Conservation (phyloP, 768 basidiomycete genomes). For the Lentinula lateritia region DNA sequence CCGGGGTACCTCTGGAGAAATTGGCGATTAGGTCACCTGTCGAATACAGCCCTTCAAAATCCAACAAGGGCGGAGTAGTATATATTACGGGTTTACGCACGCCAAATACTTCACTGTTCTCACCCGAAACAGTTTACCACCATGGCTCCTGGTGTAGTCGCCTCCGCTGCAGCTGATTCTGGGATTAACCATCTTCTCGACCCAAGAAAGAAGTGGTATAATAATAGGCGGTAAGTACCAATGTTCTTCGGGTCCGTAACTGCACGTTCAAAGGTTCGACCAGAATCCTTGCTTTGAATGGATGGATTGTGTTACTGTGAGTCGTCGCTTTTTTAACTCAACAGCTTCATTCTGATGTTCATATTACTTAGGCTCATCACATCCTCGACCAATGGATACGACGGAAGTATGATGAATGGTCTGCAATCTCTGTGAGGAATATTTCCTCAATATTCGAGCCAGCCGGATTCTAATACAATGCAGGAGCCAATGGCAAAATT, state of each 20-base stretch:
- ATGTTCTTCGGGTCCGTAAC: background rate
- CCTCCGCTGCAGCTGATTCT: slow-evolving; percentile 22
- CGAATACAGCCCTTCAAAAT: background rate
- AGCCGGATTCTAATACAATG: background rate
- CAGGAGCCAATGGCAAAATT: slow-evolving; percentile 47
- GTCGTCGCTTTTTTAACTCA: slow-evolving; percentile 14
- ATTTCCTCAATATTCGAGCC: background rate
- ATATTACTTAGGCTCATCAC: slow-evolving; percentile 52
- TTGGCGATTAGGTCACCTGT: slow-evolving; percentile 26
- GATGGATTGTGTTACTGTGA: slow-evolving; percentile 65
- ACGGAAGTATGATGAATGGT: slow-evolving; percentile 79
- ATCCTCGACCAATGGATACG: slow-evolving; percentile 71
- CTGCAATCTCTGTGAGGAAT: slow-evolving; percentile 48
- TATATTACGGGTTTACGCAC: background rate
- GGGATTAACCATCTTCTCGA: slow-evolving; percentile 54
- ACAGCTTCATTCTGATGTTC: background rate
- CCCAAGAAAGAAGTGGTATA: slow-evolving; percentile 69
- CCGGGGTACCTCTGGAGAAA: slow-evolving; percentile 38
- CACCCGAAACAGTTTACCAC: slow-evolving; percentile 19
- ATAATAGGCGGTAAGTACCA: slow-evolving; percentile 58
- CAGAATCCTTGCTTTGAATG: slow-evolving; percentile 59
- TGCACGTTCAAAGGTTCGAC: background rate
- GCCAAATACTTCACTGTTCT: slow-evolving; percentile 5
- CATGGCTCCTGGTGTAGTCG: slow-evolving; percentile 54
- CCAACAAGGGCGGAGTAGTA: background rate